Conservation (phyloP, 225 moss, liverwort and hornwort genomes). For the Bryum argenteum region DNA sequence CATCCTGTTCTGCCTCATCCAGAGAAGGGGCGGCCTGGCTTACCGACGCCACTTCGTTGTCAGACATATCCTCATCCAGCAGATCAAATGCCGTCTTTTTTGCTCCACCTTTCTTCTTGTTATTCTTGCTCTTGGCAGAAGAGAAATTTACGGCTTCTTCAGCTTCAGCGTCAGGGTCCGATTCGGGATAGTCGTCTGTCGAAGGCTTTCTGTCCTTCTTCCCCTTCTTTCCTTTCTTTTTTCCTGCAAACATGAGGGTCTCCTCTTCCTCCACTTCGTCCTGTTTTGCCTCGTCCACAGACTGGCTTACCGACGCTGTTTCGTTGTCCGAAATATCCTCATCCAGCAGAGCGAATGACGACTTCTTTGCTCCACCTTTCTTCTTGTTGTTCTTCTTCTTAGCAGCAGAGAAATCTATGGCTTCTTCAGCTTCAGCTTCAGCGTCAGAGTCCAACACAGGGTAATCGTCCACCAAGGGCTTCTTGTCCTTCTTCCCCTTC, state of each 20-base stretch:
- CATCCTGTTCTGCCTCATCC: constrained; percentile 44
- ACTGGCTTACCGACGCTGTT: constrained; percentile 25
- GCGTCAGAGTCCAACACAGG: constrained; percentile 44
- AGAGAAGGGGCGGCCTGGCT: constrained; percentile 28
- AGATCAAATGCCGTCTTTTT: constrained; percentile 38
- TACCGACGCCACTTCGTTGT: constrained; percentile 35
- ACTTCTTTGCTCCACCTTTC: constrained; percentile 44
- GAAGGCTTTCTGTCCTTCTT: constrained; percentile 71
- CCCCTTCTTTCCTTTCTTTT: constrained; percentile 88
- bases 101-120: constrained; percentile 37
- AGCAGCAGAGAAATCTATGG: constrained; percentile 20
- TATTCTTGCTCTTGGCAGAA: constrained; percentile 34
- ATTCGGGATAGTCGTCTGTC: constrained; percentile 41
- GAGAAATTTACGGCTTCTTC: constrained; percentile 33
- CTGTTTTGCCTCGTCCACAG: constrained; percentile 36
- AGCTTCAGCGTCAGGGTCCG: constrained; percentile 31
- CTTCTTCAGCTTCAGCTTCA: constrained; percentile 32
- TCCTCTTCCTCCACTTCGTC: constrained; percentile 52
- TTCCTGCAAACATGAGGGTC: constrained; percentile 62
- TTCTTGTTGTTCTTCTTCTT: constrained; percentile 42
- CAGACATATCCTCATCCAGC: constrained; percentile 46
- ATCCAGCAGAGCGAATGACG: constrained; percentile 44
- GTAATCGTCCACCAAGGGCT: constrained; percentile 35
- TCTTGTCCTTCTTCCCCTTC: constrained; percentile 59
- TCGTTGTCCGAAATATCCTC: constrained; percentile 43